These are phyloP conservation scores for Chlamydomonas asymmetrica DNA, from an alignment of 139 green algal species.

Conservation along the genomic window DNA sequence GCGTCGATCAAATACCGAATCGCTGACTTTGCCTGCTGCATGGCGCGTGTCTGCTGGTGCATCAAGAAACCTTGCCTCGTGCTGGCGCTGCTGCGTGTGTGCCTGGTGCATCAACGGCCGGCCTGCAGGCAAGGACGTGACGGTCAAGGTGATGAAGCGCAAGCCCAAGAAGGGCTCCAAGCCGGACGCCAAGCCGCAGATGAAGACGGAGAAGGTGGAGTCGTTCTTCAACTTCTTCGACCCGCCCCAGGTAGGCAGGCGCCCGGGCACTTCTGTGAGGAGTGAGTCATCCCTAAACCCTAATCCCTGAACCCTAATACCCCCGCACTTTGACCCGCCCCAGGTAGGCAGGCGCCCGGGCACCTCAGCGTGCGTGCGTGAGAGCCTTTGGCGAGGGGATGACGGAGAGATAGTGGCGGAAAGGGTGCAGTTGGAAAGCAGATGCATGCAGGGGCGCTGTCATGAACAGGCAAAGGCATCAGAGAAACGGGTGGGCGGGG, in stretches of 20 bases:
- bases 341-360: conserved; percentile 34
- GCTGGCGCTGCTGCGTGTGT: too few relatives aligned
- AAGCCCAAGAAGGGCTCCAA: conserved; percentile 88
- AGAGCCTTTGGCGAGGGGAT: neutral
- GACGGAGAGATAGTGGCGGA: too few relatives aligned
- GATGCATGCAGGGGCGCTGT: too few relatives aligned
- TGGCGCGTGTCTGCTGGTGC: too few relatives aligned
- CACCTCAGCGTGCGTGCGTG: neutral
- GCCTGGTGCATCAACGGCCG: too few relatives aligned
- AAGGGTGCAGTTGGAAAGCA: too few relatives aligned
- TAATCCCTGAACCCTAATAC: neutral
- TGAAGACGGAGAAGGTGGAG: conserved; percentile 84
- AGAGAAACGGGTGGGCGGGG: too few relatives aligned
- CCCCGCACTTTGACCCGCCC: conserved; percentile 76
- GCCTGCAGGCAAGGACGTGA: conserved; percentile 85
- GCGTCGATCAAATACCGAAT: too few relatives aligned
- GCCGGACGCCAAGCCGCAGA: conserved; percentile 72
- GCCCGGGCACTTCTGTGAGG: neutral
- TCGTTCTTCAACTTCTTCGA: conserved; percentile 97
- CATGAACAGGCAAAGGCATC: too few relatives aligned
- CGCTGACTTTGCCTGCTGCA: too few relatives aligned
- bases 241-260: conserved; percentile 63
- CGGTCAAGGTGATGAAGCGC: conserved; percentile 95
- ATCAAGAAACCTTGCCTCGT: too few relatives aligned
- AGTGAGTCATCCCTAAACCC: conserved; percentile 20